A percentile compares a stretch with the other conserved stretches of the same genome.
Evolutionary conservation across 192 early-diverging fungal species (phyloP).

Genomic region (Linnemannia zychae): DNA sequence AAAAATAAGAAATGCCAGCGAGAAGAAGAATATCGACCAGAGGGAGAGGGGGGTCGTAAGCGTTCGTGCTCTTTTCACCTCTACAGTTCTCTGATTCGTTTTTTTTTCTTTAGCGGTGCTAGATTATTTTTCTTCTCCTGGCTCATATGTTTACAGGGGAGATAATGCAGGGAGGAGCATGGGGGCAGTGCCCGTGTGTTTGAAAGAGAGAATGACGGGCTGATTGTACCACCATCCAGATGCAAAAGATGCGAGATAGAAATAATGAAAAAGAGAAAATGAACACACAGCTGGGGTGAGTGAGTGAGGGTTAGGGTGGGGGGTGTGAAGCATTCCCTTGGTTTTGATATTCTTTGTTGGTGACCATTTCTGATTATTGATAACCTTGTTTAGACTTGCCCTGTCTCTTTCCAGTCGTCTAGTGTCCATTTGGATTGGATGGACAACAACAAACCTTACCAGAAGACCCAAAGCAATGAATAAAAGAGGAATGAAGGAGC

Average conservation of each 20-base stretch:
- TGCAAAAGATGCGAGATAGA: constrained; percentile 3
- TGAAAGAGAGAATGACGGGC: neutral
- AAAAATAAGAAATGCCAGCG: neutral
- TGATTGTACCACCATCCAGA: constrained; percentile 1
- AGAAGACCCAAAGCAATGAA: neutral
- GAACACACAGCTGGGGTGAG: neutral
- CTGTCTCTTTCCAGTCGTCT: neutral
- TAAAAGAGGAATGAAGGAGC: neutral
- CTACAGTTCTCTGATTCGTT: too few species aligned
- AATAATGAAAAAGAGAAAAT: neutral
- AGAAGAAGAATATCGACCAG: too few species aligned
- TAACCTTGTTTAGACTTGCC: neutral
- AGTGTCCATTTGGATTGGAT: neutral
- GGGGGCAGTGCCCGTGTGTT: neutral
- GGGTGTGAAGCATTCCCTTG: neutral
- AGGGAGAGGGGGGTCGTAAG: too few species aligned
- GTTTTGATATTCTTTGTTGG: neutral
- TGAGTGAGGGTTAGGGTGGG: neutral
- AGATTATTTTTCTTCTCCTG: neutral
- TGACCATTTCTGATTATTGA: neutral
- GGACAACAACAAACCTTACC: neutral
- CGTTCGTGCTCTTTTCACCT: too few species aligned
- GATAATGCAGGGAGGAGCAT: neutral
- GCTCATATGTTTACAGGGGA: neutral
- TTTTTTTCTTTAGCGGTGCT: neutral